A percentile compares a stretch with the other conserved stretches of the same genome.
Evolutionary conservation across 1,139 yeast species (phyloP).

Genomic region (Schizosaccharomyces versatilis): DNA sequence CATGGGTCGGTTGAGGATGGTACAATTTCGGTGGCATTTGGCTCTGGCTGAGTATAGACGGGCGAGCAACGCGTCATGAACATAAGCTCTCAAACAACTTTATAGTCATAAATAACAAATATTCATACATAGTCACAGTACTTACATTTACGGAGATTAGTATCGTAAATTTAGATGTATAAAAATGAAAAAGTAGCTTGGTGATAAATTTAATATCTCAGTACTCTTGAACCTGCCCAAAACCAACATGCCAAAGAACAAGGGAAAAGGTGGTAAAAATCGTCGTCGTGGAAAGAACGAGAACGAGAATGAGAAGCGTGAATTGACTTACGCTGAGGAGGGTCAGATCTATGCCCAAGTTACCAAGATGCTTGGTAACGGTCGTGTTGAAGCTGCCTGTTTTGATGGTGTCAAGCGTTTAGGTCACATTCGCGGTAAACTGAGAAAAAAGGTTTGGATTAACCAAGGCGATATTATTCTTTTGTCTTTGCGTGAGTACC

Average conservation of each 20-base stretch:
- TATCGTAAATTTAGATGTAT: neutral
- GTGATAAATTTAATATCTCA: neutral
- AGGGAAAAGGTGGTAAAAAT: conserved; percentile 24
- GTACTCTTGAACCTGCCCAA: neutral
- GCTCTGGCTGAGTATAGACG: neutral
- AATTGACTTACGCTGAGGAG: conserved; percentile 73
- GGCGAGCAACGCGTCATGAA: neutral
- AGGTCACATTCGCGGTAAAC: conserved; percentile 96
- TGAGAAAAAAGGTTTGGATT: conserved; percentile 96
- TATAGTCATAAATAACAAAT: neutral
- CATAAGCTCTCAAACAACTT: neutral
- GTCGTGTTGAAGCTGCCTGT: conserved; percentile 84
- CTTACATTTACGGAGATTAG: neutral
- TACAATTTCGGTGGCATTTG: conserved; percentile 1
- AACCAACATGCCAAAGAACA: conserved; percentile 30
- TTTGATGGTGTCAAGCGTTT: conserved; percentile 83
- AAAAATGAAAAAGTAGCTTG: neutral
- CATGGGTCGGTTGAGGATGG: conserved; percentile 3
- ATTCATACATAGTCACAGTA: neutral
- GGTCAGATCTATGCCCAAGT: conserved; percentile 98
- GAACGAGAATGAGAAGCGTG: conserved; percentile 80
- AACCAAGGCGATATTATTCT: conserved; percentile 93
- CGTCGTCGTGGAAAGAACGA: conserved; percentile 63
- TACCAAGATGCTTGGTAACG: conserved; percentile 94
- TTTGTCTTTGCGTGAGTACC: conserved; percentile 92